These are phyloP conservation scores for Scleroderma citrinum DNA, from an alignment of 768 basidiomycete genomes.

Conservation along the genomic window DNA sequence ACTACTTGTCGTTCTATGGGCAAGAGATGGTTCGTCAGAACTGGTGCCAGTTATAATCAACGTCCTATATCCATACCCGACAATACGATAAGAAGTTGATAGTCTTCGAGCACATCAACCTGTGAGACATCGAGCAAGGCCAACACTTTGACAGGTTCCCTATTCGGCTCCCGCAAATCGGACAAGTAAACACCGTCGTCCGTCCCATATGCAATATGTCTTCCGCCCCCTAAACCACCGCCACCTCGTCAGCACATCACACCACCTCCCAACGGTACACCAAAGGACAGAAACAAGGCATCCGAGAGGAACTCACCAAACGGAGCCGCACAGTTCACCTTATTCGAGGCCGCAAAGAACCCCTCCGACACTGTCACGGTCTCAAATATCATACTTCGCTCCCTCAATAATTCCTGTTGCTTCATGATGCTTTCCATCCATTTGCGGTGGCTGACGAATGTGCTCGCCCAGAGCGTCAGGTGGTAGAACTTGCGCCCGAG, in stretches of 20 bases:
- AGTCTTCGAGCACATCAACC: conserved; percentile 94
- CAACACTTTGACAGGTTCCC: conserved; percentile 86
- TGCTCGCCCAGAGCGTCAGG: conserved; percentile 86
- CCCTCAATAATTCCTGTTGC: conserved; percentile 81
- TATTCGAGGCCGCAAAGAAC: conserved; percentile 80
- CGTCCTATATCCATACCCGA: conserved; percentile 55
- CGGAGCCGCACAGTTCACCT: conserved; percentile 88
- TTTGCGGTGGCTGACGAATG: conserved; percentile 79
- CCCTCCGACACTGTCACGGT: conserved; percentile 79
- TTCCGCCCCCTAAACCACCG: conserved; percentile 57
- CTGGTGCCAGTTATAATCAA: neutral
- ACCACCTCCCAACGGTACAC: neutral
- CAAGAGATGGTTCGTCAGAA: neutral
- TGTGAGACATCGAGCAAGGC: conserved; percentile 86
- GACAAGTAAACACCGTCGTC: conserved; percentile 96
- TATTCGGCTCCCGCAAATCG: conserved; percentile 68
- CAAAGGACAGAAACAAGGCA: neutral
- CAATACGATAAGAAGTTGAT: conserved; percentile 94
- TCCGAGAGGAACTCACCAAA: conserved; percentile 58
- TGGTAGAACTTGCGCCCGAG: conserved; percentile 91
- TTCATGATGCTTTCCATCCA: conserved; percentile 91
- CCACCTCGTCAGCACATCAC: conserved; percentile 1
- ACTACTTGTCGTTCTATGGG: conserved; percentile 85
- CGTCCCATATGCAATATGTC: conserved; percentile 91
- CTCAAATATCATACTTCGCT: conserved; percentile 83